These are phyloP conservation scores for Backusella morwellensis DNA, from an alignment of 192 early-diverging fungal species.

Conservation along the genomic window DNA sequence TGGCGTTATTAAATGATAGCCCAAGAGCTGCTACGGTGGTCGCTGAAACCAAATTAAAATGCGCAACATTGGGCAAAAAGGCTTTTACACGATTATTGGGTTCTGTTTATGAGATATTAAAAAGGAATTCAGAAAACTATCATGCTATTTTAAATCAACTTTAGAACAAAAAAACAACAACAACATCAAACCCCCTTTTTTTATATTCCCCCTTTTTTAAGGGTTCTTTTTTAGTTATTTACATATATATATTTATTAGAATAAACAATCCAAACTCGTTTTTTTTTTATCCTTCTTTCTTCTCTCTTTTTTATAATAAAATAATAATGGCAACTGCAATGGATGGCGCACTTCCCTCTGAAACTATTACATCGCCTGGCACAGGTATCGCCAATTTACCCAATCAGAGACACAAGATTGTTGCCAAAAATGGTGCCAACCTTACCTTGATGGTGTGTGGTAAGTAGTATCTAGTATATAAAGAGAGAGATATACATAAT, in stretches of 20 bases:
- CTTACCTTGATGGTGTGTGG: conserved; percentile 98
- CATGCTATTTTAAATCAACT: conserved; percentile 46
- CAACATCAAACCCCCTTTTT: not conserved
- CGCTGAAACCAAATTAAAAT: conserved; percentile 88
- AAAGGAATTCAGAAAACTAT: conserved; percentile 94
- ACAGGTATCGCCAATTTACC: conserved; percentile 94
- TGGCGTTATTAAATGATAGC: conserved; percentile 93
- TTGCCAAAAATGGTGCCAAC: conserved; percentile 89
- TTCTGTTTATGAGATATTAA: conserved; percentile 93
- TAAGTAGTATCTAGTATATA: conserved; percentile 30
- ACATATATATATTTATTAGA: not conserved
- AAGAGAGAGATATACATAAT: not conserved
- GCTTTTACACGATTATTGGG: conserved; percentile 95
- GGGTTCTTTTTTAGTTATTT: not conserved
- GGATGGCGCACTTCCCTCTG: conserved; percentile 15
- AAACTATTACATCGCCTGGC: conserved; percentile 18
- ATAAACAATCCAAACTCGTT: not conserved
- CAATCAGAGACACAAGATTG: conserved; percentile 90
- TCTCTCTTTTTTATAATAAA: not conserved
- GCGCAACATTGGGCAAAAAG: conserved; percentile 92
- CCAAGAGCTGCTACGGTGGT: conserved; percentile 89
- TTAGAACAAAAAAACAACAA: conserved; percentile 1
- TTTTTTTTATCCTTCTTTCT: not conserved
- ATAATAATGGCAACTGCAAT: conserved; percentile 2
- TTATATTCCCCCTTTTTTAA: not conserved